Conservation (phyloP, 345 rosid genomes). For the Cardamine chenopodiifolia region DNA sequence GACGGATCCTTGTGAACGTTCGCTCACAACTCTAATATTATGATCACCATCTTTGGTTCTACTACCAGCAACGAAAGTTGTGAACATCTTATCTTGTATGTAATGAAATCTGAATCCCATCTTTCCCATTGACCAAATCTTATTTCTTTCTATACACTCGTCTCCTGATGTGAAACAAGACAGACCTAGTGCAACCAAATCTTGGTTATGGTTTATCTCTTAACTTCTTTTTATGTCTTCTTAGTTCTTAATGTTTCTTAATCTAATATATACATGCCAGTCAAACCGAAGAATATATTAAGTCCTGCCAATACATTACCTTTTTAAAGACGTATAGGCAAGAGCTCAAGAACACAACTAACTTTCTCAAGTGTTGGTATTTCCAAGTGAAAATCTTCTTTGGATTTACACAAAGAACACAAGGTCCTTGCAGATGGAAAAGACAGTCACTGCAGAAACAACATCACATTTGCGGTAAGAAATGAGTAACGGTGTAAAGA, state of each 20-base stretch:
- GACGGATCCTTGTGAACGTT: conserved; percentile 53
- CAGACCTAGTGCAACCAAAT: too few relatives aligned
- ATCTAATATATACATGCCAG: neutral
- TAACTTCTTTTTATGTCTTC: neutral
- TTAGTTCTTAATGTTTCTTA: neutral
- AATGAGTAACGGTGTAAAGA: neutral
- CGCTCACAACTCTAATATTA: conserved; percentile 54
- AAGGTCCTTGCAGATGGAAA: conserved; percentile 13
- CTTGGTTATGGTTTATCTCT: neutral
- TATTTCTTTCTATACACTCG: too few relatives aligned
- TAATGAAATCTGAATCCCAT: too few relatives aligned
- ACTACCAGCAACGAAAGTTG: too few relatives aligned
- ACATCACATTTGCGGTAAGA: neutral
- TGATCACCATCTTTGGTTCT: too few relatives aligned
- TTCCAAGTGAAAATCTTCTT: neutral
- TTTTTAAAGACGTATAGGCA: neutral
- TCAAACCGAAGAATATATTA: neutral
- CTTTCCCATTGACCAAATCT: too few relatives aligned
- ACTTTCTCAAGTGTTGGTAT: neutral
- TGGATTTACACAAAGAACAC: conserved; percentile 1
- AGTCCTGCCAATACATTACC: neutral
- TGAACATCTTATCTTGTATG: too few relatives aligned
- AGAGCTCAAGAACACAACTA: neutral
- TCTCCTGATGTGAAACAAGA: too few relatives aligned
- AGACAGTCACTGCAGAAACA: conserved; percentile 9